These are phyloP conservation scores for Saccharomycopsis fodiens DNA, from an alignment of 805 yeast species.

Conservation along the genomic window DNA sequence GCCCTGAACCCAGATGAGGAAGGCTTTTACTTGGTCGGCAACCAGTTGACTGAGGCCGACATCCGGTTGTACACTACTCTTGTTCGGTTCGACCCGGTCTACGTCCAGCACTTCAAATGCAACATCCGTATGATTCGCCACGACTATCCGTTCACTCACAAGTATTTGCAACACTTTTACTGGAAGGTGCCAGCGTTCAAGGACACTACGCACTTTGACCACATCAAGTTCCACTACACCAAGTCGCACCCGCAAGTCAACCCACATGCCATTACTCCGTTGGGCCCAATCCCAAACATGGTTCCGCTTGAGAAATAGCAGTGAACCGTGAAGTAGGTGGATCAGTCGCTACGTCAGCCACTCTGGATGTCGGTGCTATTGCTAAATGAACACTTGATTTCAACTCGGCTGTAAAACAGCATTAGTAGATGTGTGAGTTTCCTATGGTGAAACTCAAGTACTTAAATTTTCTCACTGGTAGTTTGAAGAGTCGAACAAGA, in stretches of 20 bases:
- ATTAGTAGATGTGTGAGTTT: too few species aligned
- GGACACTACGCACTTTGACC: constrained; percentile 78
- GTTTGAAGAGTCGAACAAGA: too few species aligned
- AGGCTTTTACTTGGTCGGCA: constrained; percentile 47
- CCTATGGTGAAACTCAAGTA: too few species aligned
- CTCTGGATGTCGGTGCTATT: too few species aligned
- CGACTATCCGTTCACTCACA: constrained; percentile 70
- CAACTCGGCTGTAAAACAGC: too few species aligned
- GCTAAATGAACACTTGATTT: too few species aligned
- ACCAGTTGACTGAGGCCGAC: constrained; percentile 81
- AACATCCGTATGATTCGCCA: constrained; percentile 72
- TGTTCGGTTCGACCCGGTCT: constrained; percentile 85
- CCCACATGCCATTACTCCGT: constrained; percentile 76
- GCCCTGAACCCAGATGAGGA: constrained; percentile 21
- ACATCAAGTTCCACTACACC: constrained; percentile 87
- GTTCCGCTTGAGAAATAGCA: too few species aligned
- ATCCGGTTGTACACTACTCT: constrained; percentile 81
- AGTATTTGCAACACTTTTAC: constrained; percentile 77
- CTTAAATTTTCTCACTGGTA: too few species aligned
- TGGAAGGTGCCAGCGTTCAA: constrained; percentile 70
- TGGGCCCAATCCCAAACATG: constrained; percentile 82
- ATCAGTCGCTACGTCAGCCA: too few species aligned
- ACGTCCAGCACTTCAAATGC: constrained; percentile 93
- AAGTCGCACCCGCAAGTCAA: constrained; percentile 75
- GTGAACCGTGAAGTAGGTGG: too few species aligned